phyloP scores from a whole-genome alignment of 805 yeast genomes.

The Lipomyces sp. region DNA sequence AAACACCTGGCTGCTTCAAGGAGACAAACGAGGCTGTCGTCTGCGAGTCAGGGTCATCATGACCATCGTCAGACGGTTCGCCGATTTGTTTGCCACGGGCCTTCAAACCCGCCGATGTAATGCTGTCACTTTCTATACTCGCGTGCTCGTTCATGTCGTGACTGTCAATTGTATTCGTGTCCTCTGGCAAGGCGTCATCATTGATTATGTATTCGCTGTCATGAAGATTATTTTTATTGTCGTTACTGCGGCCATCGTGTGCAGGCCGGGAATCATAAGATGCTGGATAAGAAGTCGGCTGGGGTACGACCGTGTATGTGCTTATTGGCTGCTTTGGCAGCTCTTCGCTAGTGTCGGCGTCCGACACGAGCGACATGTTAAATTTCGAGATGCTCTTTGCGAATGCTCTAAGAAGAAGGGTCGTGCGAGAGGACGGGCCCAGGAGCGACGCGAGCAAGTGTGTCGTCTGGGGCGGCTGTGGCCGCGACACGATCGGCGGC shows the following conservation, averaged over 20 bases:
- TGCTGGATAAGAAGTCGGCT: neutral
- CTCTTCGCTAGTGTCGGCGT: neutral
- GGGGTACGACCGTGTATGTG: slow-evolving; percentile 7
- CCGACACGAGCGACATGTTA: slow-evolving; percentile 10
- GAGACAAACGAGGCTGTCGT: neutral
- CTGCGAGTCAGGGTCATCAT: neutral
- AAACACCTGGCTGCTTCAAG: neutral
- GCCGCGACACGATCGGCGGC: slow-evolving; percentile 21
- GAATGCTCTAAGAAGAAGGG: slow-evolving; percentile 23
- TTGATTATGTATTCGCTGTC: too few relatives aligned
- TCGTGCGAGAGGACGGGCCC: slow-evolving; percentile 26
- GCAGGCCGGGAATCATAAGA: neutral
- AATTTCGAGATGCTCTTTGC: slow-evolving; percentile 25
- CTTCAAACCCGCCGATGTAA: too few relatives aligned
- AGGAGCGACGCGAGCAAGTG: slow-evolving; percentile 22
- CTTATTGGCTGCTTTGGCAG: slow-evolving; percentile 4
- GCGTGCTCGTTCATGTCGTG: too few relatives aligned
- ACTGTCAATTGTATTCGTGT: too few relatives aligned
- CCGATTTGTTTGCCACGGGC: too few relatives aligned
- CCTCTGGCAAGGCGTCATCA: too few relatives aligned
- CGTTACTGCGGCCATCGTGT: too few relatives aligned
- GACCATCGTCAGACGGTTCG: neutral
- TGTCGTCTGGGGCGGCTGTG: slow-evolving; percentile 20
- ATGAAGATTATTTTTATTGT: too few relatives aligned
- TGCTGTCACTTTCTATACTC: too few relatives aligned